Base-by-base conservation (phyloP, 441 rosid species). In the Pelargonium fulgidum region DNA sequence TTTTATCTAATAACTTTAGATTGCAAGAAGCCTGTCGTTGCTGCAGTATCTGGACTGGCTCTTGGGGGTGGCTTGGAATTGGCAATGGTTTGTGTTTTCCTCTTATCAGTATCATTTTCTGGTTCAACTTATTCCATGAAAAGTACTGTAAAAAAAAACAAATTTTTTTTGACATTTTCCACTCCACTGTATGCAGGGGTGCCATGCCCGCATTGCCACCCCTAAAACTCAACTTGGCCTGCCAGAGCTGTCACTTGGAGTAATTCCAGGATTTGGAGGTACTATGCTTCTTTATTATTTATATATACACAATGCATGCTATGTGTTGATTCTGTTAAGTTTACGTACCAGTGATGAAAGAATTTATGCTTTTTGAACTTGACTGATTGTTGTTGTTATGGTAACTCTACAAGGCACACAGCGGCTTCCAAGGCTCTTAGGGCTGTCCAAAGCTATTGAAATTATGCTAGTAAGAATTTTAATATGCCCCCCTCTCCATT, bases 181-280 rank as follows among this genome's bases (percentile, higher is more conserved):
- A 17, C 13, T 58, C 24, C 7, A 58, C 13, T 58, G 29, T 19
- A 58, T 58, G 12, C 76, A 93, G 99, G 99, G 86, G 24, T 89
- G 99, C 77, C 95, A 91, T 82, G 97, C 96, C 3, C 95, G 97
- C 48, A 66, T 91, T 78, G 89, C 94, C 62, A 80, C 88, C 33
- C 95, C 95, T 12, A 87, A 80, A 79, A 78, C 91, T 76, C 99
- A 88, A 74, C 86, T 91, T 70, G 97, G 91, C 65, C 81, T 91
- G 85, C 99, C 97, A 22, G 99, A 93, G 78, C 75, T 91, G 75
- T 78, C 96, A 7, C 95, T 93, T 36, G 99, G 99, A 70, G 77
- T 93, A 45, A 89, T 93, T 74, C 97, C 99, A 24, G 99, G 99
- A 62, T 88, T 83, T 58, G 99, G 99, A 83, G 99, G 99, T 91